These are phyloP conservation scores for Stagonosporopsis chrysanthemi DNA, from an alignment of 2,329 filamentous ascomycete genomes.

Conservation along the genomic window DNA sequence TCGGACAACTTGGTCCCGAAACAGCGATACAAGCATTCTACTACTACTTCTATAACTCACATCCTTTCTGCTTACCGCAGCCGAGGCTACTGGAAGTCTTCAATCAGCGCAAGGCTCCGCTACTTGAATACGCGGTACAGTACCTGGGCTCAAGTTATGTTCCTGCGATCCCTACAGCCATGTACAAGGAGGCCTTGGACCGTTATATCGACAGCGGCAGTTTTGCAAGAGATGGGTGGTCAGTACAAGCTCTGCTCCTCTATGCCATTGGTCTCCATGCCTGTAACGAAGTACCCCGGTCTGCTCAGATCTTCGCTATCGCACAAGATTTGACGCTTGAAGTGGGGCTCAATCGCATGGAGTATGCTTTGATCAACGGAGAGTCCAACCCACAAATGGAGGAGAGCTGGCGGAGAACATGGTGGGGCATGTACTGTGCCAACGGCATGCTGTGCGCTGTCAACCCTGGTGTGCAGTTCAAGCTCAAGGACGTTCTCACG, in stretches of 20 bases:
- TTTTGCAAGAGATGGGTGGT: conserved; percentile 55
- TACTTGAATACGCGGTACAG: conserved; percentile 63
- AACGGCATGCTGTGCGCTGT: conserved; percentile 87
- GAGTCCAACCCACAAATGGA: conserved; percentile 72
- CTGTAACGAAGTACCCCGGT: conserved; percentile 73
- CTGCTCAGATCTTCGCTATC: conserved; percentile 70
- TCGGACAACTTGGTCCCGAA: conserved; percentile 38
- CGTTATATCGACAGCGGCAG: conserved; percentile 42
- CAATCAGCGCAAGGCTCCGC: conserved; percentile 51
- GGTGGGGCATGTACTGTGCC: conserved; percentile 86
- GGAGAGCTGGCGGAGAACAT: conserved; percentile 86
- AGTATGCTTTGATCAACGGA: conserved; percentile 71
- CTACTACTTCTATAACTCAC: conserved; percentile 62
- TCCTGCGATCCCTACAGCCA: conserved; percentile 53
- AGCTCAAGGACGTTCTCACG: conserved; percentile 70
- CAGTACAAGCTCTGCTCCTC: conserved; percentile 80
- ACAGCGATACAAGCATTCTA: conserved; percentile 45
- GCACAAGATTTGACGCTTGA: conserved; percentile 77
- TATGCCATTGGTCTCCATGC: conserved; percentile 81
- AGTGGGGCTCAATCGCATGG: conserved; percentile 75
- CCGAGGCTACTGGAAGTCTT: conserved; percentile 49
- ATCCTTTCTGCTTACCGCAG: conserved; percentile 64
- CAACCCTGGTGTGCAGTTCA: conserved; percentile 73
- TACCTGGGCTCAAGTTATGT: conserved; percentile 65
- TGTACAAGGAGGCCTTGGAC: conserved; percentile 52